Conservation (phyloP, 352 stramenopile species). For the Pythium aphanidermatum region DNA sequence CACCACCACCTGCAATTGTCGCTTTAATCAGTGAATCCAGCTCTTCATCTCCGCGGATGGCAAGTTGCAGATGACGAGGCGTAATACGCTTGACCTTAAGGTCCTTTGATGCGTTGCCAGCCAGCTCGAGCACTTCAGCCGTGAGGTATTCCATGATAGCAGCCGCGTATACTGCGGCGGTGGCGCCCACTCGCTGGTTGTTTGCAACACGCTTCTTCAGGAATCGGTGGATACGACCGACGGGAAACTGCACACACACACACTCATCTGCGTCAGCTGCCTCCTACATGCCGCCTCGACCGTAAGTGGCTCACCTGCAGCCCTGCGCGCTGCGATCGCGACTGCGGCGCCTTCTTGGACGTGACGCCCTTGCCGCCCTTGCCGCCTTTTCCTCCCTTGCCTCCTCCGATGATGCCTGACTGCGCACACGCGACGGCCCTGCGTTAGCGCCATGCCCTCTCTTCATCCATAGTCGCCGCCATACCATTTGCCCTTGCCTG, state of each 20-base stretch:
- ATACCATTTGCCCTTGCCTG: constrained; percentile 3
- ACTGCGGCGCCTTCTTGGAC: constrained; percentile 98
- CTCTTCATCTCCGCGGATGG: constrained; percentile 99
- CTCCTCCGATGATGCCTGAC: constrained; percentile 87
- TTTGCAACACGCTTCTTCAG: constrained; percentile 98
- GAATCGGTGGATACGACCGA: constrained; percentile 99
- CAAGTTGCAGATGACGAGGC: constrained; percentile 98
- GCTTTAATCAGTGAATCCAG: constrained; percentile 99
- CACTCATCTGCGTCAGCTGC: background rate
- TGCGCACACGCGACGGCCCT: constrained; percentile 19
- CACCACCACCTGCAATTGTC: constrained; percentile 99
- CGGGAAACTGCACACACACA: constrained; percentile 90
- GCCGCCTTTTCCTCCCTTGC: constrained; percentile 96
- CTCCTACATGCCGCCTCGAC: no score
- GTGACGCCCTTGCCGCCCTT: constrained; percentile 99
- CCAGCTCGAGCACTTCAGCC: constrained; percentile 99
- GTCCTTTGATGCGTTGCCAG: constrained; percentile 96
- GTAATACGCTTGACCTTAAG: constrained; percentile 98
- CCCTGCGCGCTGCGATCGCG: constrained; percentile 96
- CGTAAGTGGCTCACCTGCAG: constrained; percentile 81
- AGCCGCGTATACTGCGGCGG: constrained; percentile 98
- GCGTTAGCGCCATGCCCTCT: background rate
- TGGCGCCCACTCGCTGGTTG: constrained; percentile 98
- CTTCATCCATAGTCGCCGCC: background rate
- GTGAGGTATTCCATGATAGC: constrained; percentile 99